These are phyloP conservation scores for Ophioceras dolichostomum DNA, from an alignment of 2,329 filamentous ascomycete genomes.

Conservation along the genomic window DNA sequence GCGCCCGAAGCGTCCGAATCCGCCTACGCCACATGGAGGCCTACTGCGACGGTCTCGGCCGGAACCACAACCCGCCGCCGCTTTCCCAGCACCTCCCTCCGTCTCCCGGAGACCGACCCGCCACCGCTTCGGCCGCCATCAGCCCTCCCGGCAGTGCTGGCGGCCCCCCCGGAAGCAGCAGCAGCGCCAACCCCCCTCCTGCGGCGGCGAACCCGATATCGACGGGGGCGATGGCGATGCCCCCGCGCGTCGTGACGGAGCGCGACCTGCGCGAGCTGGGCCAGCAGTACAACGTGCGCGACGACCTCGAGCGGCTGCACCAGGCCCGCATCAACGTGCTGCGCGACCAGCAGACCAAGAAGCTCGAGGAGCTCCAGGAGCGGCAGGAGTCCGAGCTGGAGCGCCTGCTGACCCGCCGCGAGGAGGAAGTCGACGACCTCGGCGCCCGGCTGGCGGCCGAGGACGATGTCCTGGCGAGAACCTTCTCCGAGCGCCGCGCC, in stretches of 20 bases:
- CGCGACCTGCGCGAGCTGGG: constrained; percentile 45
- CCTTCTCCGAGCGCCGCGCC: constrained; percentile 31
- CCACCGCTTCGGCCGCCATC: neutral
- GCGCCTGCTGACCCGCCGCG: constrained; percentile 29
- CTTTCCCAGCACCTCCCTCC: too few relatives aligned
- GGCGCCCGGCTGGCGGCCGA: constrained; percentile 34
- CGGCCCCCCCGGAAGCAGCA: too few relatives aligned
- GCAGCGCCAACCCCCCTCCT: neutral
- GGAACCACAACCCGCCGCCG: constrained; percentile 16
- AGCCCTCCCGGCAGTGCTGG: too few relatives aligned
- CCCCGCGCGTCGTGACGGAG: constrained; percentile 43
- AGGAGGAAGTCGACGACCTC: constrained; percentile 34
- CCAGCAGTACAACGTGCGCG: constrained; percentile 48
- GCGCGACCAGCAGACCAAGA: constrained; percentile 50
- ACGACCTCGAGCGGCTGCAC: constrained; percentile 46
- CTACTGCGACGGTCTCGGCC: constrained; percentile 44
- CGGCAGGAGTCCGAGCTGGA: constrained; percentile 40
- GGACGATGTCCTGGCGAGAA: constrained; percentile 30
- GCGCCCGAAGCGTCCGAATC: constrained; percentile 42
- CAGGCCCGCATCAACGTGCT: constrained; percentile 51
- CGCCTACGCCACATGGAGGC: constrained; percentile 55
- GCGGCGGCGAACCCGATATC: neutral
- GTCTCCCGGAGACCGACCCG: constrained; percentile 1
- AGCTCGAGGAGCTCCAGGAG: constrained; percentile 45
- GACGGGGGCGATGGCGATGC: constrained; percentile 18